Conservation (phyloP, 1,139 yeast species). For the Sugiyamaella grinbergsii region DNA sequence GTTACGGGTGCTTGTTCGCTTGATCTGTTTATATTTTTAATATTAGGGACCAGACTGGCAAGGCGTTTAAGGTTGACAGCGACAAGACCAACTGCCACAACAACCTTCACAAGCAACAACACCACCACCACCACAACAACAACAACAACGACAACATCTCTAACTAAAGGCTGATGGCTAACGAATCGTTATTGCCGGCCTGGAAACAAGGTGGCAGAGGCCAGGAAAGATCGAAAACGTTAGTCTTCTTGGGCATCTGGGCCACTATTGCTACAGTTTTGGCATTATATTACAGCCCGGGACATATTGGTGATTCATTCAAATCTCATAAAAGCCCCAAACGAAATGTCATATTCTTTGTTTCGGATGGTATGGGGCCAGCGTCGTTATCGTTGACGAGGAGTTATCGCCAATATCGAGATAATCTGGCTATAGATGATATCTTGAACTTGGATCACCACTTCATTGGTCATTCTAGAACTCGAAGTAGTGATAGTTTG, state of each 20-base stretch:
- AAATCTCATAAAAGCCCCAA: constrained; percentile 28
- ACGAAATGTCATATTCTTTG: constrained; percentile 78
- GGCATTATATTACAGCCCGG: constrained; percentile 22
- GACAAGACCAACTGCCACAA: background rate
- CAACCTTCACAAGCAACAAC: background rate
- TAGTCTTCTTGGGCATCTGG: constrained; percentile 22
- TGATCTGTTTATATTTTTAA: no score
- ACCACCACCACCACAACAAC: background rate
- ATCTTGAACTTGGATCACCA: constrained; percentile 62
- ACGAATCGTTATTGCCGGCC: constrained; percentile 10
- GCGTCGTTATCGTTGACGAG: constrained; percentile 76
- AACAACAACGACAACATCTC: background rate
- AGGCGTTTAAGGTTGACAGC: no score
- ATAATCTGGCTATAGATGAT: constrained; percentile 54
- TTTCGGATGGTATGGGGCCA: constrained; percentile 93
- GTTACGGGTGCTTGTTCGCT: no score
- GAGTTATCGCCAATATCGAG: constrained; percentile 61
- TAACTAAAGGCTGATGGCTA: background rate
- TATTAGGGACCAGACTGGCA: no score
- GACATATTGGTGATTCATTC: constrained; percentile 7
- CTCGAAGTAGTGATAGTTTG: constrained; percentile 68
- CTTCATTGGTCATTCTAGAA: constrained; percentile 75
- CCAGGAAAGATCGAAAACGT: constrained; percentile 1
- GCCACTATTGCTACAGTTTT: constrained; percentile 25
- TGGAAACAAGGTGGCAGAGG: constrained; percentile 30